Conservation (phyloP, 805 yeast species). For the Barnettozyma siamensis region DNA sequence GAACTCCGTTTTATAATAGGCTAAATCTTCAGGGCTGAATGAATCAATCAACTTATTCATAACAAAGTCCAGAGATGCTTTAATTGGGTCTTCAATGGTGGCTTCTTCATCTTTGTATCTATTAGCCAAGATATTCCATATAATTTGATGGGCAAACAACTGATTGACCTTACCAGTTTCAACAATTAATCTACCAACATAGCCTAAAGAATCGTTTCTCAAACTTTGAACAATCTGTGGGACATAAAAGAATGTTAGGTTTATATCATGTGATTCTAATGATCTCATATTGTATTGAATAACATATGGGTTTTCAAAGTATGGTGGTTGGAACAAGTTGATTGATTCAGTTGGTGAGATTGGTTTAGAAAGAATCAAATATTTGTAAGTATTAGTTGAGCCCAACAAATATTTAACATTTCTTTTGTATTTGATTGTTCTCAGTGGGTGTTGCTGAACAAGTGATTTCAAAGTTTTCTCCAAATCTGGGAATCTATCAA, state of each 20-base stretch:
- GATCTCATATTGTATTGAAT: constrained; percentile 89
- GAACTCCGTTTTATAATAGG: constrained; percentile 78
- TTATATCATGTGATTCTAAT: constrained; percentile 79
- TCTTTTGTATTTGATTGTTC: constrained; percentile 48
- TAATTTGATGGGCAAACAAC: constrained; percentile 93
- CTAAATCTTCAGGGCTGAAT: constrained; percentile 55
- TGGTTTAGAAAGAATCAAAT: constrained; percentile 34
- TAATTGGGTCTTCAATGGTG: constrained; percentile 68
- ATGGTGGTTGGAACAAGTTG: constrained; percentile 72
- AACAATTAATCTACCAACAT: constrained; percentile 79
- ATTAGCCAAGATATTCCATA: constrained; percentile 97
- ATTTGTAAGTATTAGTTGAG: constrained; percentile 13
- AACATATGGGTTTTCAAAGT: constrained; percentile 56
- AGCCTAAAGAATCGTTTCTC: constrained; percentile 77
- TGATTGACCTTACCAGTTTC: constrained; percentile 91
- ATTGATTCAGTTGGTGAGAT: constrained; percentile 82
- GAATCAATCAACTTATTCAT: constrained; percentile 55
- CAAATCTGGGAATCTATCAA: constrained; percentile 47
- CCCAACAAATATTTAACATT: constrained; percentile 50
- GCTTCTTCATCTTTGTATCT: constrained; percentile 88
- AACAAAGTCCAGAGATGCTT: constrained; percentile 76
- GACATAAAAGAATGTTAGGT: constrained; percentile 88
- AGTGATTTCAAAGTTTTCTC: constrained; percentile 36
- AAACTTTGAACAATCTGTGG: constrained; percentile 96
- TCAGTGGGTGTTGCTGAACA: constrained; percentile 51